Percentiles rank a stretch among this genome's conserved stretches.
Evolutionary conservation across 495 filamentous ascomycete species (phyloP).

Genomic region (Astrocystis sublimbata): DNA sequence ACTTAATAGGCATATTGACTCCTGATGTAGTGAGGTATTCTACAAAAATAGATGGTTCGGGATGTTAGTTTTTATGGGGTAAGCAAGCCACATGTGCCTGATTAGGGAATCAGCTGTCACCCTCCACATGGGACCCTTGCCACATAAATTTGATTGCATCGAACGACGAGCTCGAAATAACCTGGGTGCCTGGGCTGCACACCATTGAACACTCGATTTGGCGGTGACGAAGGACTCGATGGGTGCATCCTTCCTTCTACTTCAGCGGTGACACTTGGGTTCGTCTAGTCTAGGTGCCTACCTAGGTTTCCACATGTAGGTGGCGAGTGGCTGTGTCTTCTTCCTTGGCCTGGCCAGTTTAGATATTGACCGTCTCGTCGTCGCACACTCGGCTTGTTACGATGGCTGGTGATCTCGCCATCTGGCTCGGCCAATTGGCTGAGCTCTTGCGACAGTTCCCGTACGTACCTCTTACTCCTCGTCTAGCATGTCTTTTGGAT

Average conservation of each 20-base stretch:
- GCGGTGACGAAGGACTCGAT: conserved; percentile 1
- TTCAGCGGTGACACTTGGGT: not conserved
- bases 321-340: too few species aligned
- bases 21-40: too few species aligned
- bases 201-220: conserved; percentile 1
- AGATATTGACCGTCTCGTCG: not conserved
- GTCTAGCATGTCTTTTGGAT: not conserved
- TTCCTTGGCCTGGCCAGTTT: too few species aligned
- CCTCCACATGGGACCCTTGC: not conserved
- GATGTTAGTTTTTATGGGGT: too few species aligned
- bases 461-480: conserved; percentile 14
- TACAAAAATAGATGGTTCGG: too few species aligned
- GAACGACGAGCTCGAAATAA: not conserved
- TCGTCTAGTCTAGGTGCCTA: too few species aligned
- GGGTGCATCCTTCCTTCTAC: not conserved
- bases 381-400: not conserved
- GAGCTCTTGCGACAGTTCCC: conserved; percentile 27
- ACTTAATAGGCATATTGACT: too few species aligned
- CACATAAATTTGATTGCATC: not conserved
- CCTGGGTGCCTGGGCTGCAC: not conserved
- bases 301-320: too few species aligned
- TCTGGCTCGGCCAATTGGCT: conserved; percentile 24
- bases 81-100: not conserved
- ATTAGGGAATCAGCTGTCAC: not conserved
- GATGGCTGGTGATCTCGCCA: conserved; percentile 18